A percentile compares a stretch with the other conserved stretches of the same genome.
phyloP scores from a whole-genome alignment of 2,329 filamentous ascomycete genomes.

The Fusarium annulatum region DNA sequence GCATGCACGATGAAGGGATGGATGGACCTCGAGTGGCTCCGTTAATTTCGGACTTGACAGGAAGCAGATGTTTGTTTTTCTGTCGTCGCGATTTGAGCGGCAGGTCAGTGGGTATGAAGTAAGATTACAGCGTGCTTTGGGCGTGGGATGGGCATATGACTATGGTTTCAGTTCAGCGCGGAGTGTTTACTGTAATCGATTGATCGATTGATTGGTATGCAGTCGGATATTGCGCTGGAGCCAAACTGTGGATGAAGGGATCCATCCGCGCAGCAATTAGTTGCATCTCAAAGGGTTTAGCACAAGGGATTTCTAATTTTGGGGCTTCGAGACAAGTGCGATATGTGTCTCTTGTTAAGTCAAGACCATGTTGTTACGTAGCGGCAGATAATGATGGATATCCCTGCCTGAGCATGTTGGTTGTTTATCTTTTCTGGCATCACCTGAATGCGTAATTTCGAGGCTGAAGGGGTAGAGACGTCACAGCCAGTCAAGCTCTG shows the following conservation, averaged over 20 bases:
- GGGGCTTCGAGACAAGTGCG: conserved; percentile 7
- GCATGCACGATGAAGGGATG: conserved; percentile 26
- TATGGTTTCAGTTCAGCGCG: conserved; percentile 28
- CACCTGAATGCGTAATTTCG: conserved; percentile 9
- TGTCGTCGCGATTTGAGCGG: conserved; percentile 14
- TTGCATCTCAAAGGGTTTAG: conserved; percentile 24
- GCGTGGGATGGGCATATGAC: conserved; percentile 25
- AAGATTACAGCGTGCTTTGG: conserved; percentile 33
- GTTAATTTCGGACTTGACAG: conserved; percentile 22
- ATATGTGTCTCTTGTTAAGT: conserved; percentile 8
- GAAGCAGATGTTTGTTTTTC: conserved; percentile 9
- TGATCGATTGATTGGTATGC: conserved; percentile 29
- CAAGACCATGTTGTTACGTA: background rate
- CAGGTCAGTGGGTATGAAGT: conserved; percentile 30
- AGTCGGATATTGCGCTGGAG: conserved; percentile 36
- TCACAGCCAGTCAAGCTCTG: conserved; percentile 5
- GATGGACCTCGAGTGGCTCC: conserved; percentile 18
- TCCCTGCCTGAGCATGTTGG: background rate
- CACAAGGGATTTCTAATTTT: conserved; percentile 19
- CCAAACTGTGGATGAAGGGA: conserved; percentile 28
- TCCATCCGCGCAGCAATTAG: conserved; percentile 29
- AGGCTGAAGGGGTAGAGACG: background rate
- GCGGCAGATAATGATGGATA: conserved; percentile 5
- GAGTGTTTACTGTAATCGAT: conserved; percentile 15
- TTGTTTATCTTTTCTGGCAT: conserved; percentile 6